Base-by-base conservation (phyloP, 2,329 filamentous ascomycete genomes). In the Karstenula rhodostoma region DNA sequence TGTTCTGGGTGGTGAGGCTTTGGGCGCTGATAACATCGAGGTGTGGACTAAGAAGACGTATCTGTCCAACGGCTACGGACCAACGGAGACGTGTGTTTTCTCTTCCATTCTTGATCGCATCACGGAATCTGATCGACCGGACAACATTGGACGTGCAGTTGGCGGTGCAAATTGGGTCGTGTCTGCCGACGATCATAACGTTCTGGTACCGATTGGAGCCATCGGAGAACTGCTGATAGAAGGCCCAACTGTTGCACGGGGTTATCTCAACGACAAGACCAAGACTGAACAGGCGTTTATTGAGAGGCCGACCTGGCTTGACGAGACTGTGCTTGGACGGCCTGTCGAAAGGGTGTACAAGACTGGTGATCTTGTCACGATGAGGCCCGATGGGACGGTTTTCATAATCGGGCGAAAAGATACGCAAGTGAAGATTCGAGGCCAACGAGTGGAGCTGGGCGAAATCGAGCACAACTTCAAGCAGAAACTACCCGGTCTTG, bases 211-310 rank as follows among this genome's bases (percentile, higher is more conserved):
- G 0, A 48, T 66, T 7, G 66, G 67, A 6, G 49, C 27, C 19
- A 51, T 64, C 2, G 72, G 71, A 10, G 86, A 89, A 67, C 75
- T 89, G 2, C 78, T 87, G 3, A 82, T 89, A 23, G 85, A 87
- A 64, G 85, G 86, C 0, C 83, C 83, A 0, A 82, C 71, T 25
- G 63, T 79, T 1, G 72, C 71, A 15, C 63, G 67, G 15, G 66
- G 64, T n/a, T 73, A 73, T 47, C 63, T 73, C 12, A 67, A 69
- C 10, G 58, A 63, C 58, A 29, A 66, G n/a, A 59, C 44, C 35
- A 69, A 69, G 60, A 78, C 76, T 0, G 58, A 61, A 7, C 62
- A 57, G 3, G 63, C 64, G 0, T 81, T 61, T n/a, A 47, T 56
- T n/a, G 19, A 55, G 25, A 46, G 19, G 19, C 59, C 59, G n/a